phyloP scores from a whole-genome alignment of 345 rosid species.

The Leavenworthia alabamica region DNA sequence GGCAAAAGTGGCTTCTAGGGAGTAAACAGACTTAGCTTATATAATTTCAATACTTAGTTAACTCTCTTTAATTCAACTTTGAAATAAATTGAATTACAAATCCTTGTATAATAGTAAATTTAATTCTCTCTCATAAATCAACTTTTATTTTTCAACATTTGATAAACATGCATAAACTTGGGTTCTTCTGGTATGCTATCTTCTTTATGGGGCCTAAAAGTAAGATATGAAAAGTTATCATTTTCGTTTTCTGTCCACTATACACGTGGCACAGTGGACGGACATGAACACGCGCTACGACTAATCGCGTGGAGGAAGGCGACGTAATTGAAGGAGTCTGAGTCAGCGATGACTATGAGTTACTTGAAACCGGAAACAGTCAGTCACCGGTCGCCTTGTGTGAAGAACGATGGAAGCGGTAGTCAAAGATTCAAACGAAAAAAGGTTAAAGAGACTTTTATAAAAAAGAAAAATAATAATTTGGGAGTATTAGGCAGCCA shows the following conservation, averaged over 20 bases:
- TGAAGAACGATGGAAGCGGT: constrained; percentile 7
- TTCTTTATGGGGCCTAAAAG: constrained; percentile 21
- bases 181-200: constrained; percentile 3
- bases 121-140: not conserved
- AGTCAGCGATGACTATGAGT: constrained; percentile 52
- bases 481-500: constrained; percentile 40
- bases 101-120: not conserved
- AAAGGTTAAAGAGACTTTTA: too few species aligned
- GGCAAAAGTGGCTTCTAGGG: constrained; percentile 29
- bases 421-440: constrained; percentile 53
- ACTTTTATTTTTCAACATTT: constrained; percentile 6
- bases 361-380: constrained; percentile 28
- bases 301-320: constrained; percentile 15
- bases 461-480: too few species aligned
- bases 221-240: constrained; percentile 13
- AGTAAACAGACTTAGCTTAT: constrained; percentile 24
- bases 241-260: not conserved
- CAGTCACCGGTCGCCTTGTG: constrained; percentile 25
- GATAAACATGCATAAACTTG: not conserved
- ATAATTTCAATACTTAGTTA: not conserved
- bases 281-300: constrained; percentile 9
- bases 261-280: not conserved
- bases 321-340: constrained; percentile 32
- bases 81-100: not conserved
- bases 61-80: not conserved